Base-by-base conservation (phyloP, 345 rosid species). In the Carallia pectinifolia region DNA sequence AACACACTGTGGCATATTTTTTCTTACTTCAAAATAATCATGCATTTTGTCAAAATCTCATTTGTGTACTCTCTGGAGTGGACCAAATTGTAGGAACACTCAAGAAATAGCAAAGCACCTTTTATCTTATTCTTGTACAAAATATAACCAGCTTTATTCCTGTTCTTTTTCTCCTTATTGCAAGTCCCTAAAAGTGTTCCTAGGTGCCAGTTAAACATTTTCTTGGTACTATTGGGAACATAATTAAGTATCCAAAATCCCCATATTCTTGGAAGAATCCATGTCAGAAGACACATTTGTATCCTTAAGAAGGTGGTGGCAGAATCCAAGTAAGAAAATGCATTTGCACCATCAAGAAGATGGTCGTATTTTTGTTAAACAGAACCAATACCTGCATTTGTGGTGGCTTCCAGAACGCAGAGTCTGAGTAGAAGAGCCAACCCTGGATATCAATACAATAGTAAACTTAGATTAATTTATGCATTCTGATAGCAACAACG, bases 371-470 rank as follows among this genome's bases (percentile, higher is more conserved):
- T 3, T 17, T 12, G 59, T 55, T 19, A 54, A 4, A 54, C 44
- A 17, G 48, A 16, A 65, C 71, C 29, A 67, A 58, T 85, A 93
- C 97, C 84, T 93, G 77, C 97, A 89, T 86, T 87, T 94, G 98
- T 23, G 89, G 88, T 61, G 92, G 97, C 75, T 88, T 82, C 98
- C 98, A 94, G 77, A 94, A 91, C 56, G 40, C 50, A 65, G 96
- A 87, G 81, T 87, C 91, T 0, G 93, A 87, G 77, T 79, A 87
- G 79, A 94, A 94, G 62, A 93, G 98, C 98, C 97, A 93, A 65
- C 98, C 97, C 98, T 94, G 86, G 79, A 80, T 36, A 76, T 68
- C 47, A 71, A 58, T 19, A 33, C 17, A 72, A 29, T 27, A 33
- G 55, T 63, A 40, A 61, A 69, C 23, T 37, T 29, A 12, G 61